Percentiles rank a stretch among this genome's conserved stretches.
These are phyloP conservation scores for Megacollybia platyphylla DNA, from an alignment of 1,284 basidiomycete genomes.

Conservation along the genomic window DNA sequence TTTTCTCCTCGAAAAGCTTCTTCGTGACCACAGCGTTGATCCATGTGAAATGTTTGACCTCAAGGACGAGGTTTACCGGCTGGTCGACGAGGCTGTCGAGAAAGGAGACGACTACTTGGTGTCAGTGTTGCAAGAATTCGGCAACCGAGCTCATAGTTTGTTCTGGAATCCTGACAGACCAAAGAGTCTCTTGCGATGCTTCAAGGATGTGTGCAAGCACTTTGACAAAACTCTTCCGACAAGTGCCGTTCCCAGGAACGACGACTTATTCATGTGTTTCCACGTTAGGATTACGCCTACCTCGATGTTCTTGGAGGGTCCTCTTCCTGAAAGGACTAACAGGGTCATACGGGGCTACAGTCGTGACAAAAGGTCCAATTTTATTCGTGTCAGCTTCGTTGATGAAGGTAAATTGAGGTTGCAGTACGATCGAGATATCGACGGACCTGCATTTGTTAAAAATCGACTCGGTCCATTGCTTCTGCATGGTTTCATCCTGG, in stretches of 20 bases:
- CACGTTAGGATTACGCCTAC: constrained; percentile 53
- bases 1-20: constrained; percentile 39
- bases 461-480: constrained; percentile 29
- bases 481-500: constrained; percentile 30
- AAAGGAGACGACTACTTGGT: constrained; percentile 18
- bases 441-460: constrained; percentile 31
- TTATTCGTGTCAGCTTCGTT: constrained; percentile 51
- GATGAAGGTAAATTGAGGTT: constrained; percentile 41
- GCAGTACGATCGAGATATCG: constrained; percentile 37
- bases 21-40: constrained; percentile 10
- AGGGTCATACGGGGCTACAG: constrained; percentile 43
- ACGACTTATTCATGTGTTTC: constrained; percentile 36
- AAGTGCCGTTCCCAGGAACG: constrained; percentile 16
- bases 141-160: constrained; percentile 15
- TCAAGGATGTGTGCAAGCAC: constrained; percentile 18
- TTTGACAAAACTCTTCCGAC: constrained; percentile 11
- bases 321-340: constrained; percentile 53
- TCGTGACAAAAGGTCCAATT: constrained; percentile 32
- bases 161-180: constrained; percentile 16
- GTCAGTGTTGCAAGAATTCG: constrained; percentile 30
- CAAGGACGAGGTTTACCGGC: constrained; percentile 19
- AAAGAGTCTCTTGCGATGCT: constrained; percentile 21
- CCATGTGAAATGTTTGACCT: constrained; percentile 8
- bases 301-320: constrained; percentile 41
- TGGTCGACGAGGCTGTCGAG: constrained; percentile 10